These are phyloP conservation scores for Myxozyma udenii DNA, from an alignment of 805 yeast species.

Conservation along the genomic window DNA sequence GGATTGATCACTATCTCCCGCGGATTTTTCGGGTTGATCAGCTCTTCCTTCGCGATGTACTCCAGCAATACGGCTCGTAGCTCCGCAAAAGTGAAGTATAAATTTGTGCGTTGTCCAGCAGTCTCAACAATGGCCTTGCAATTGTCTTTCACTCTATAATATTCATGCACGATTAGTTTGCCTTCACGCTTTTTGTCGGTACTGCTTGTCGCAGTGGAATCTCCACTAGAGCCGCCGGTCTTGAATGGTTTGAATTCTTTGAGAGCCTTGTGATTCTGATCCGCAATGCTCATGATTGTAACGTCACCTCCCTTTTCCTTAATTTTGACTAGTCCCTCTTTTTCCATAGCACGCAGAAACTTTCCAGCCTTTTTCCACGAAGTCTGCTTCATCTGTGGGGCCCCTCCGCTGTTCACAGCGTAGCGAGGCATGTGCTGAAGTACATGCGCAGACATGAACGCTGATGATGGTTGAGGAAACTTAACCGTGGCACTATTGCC, in stretches of 20 bases:
- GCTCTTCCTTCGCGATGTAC: slow-evolving; percentile 54
- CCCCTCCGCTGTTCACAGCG: neutral
- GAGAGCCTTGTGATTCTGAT: slow-evolving; percentile 48
- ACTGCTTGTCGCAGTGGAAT: slow-evolving; percentile 13
- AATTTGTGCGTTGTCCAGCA: slow-evolving; percentile 41
- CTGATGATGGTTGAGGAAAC: slow-evolving; percentile 72
- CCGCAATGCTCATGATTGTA: slow-evolving; percentile 51
- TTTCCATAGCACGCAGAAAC: slow-evolving; percentile 82
- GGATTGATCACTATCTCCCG: slow-evolving; percentile 57
- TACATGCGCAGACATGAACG: slow-evolving; percentile 67
- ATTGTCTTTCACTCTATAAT: slow-evolving; percentile 41
- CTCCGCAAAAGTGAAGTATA: slow-evolving; percentile 53
- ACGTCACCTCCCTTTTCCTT: slow-evolving; percentile 88
- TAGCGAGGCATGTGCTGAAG: slow-evolving; percentile 63
- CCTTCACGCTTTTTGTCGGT: neutral
- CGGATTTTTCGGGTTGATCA: slow-evolving; percentile 54
- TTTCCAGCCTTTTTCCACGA: slow-evolving; percentile 88
- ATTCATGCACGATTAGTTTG: slow-evolving; percentile 10
- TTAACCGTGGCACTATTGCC: slow-evolving; percentile 33
- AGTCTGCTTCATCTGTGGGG: slow-evolving; percentile 63
- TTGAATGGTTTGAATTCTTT: slow-evolving; percentile 65
- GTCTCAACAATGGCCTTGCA: slow-evolving; percentile 51
- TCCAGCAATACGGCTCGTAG: slow-evolving; percentile 51
- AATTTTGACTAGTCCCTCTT: slow-evolving; percentile 59
- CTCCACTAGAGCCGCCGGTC: slow-evolving; percentile 15